Evolutionary conservation across 2,329 filamentous ascomycete genomes (phyloP), one percentile per base, ranked within the genome.

Genomic region (Pseudocercospora musae): DNA sequence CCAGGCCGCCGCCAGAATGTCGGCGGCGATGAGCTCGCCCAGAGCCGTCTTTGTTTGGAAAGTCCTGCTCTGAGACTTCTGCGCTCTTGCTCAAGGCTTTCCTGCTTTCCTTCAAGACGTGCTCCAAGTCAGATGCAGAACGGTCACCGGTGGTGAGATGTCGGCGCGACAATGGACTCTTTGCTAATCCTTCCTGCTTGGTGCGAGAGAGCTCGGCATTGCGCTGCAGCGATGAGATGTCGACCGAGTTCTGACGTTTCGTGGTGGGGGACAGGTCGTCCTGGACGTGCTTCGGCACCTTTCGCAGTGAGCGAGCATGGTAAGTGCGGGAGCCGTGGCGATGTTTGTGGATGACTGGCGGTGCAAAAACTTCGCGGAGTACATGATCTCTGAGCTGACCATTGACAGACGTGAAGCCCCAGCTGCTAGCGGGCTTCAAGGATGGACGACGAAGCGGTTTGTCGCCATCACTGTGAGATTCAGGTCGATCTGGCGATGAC

Each of bases 401-500:
- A 74, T 98, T 98, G 62, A 97, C 90, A 21, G 89, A 93, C 0
- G 93, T 97, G 15, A 92, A 92, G 7, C 94, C 93, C 93, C 94
- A 97, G 64, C 84, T 87, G 54, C 80, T 78, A 33, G 80, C 78
- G 53, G 82, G 80, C 56, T 79, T 81, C 50, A 82, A 77, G 27
- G 80, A 68, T 27, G 79, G 79, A 44, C 80, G 69, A 21, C 54
- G 62, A 5, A 49, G 23, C 23, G 46, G 20, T 44, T 54, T n/a
- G 55, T 63, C 69, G 29, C 66, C 68, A 21, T 68, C 68, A 56
- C 67, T 67, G 2, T 64, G 48, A 23, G 48, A 61, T 10, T 62
- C 59, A 25, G 62, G 57, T 13, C 46, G 59, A n/a, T 67, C 63
- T 48, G 68, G 71, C 33, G 71, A 70, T 15, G 67, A 70, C 29